These are phyloP conservation scores for Tetrahymena elliotti DNA, from an alignment of 73 alveolate genomes.

Conservation along the genomic window DNA sequence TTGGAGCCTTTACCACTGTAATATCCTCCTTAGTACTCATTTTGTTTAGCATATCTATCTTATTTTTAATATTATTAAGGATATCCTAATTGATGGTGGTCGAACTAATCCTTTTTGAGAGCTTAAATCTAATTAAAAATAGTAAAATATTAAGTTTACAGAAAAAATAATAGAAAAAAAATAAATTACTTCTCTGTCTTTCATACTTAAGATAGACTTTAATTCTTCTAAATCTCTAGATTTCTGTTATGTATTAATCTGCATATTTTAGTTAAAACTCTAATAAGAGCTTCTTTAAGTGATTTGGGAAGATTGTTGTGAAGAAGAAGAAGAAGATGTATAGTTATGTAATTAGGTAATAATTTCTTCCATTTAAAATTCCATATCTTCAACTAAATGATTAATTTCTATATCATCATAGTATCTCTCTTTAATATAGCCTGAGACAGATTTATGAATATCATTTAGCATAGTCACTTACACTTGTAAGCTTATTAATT, in stretches of 20 bases:
- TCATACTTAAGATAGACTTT: background rate
- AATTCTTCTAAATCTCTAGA: background rate
- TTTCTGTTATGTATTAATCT: background rate
- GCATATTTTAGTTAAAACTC: background rate
- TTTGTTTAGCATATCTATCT: background rate
- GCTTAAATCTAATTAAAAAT: background rate
- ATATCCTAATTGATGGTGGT: background rate
- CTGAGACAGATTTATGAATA: background rate
- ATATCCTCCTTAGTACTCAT: background rate
- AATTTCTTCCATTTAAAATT: background rate
- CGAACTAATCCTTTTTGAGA: background rate
- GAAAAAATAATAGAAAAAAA: background rate
- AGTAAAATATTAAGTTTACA: background rate
- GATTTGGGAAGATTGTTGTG: background rate
- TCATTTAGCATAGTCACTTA: background rate
- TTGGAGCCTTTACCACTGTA: background rate
- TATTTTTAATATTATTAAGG: background rate
- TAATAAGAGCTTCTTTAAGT: background rate
- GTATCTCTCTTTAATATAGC: background rate
- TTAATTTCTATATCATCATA: background rate
- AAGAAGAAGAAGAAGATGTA: background rate
- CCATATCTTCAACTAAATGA: background rate
- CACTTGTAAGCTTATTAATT: background rate
- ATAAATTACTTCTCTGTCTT: background rate
- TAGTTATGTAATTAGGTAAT: background rate